A percentile compares a stretch with the other conserved stretches of the same genome.
phyloP scores from a whole-genome alignment of 306 rosid genomes.

The Lathyrus tuberosus region DNA sequence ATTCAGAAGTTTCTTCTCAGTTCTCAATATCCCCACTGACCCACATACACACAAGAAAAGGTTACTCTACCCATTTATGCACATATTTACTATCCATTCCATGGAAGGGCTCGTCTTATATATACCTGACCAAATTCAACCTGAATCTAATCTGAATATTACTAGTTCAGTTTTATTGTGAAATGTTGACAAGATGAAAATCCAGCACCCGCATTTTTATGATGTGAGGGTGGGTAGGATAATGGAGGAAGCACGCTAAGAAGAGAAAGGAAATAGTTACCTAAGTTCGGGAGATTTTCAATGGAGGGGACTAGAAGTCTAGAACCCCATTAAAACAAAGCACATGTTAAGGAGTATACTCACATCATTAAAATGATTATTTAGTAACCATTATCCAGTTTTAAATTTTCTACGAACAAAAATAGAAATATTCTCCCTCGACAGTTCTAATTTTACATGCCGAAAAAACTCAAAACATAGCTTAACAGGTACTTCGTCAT shows the following conservation, averaged over 20 bases:
- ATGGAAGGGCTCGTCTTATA: conserved; percentile 9
- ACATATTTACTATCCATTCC: background rate
- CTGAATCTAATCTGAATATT: conserved; percentile 22
- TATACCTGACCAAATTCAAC: background rate
- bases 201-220: background rate
- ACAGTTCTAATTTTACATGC: background rate
- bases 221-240: background rate
- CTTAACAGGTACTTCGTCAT: conserved; percentile 8
- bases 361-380: background rate
- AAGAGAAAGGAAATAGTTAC: conserved; percentile 8
- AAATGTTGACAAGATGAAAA: conserved; percentile 12
- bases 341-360: background rate
- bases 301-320: background rate
- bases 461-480: conserved; percentile 15
- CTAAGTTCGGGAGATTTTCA: conserved; percentile 11
- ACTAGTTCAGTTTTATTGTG: background rate
- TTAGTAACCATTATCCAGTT: background rate
- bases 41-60: conserved; percentile 14
- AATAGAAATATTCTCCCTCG: background rate
- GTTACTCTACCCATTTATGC: background rate
- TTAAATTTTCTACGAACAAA: background rate
- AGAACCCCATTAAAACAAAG: background rate
- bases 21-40: conserved; percentile 10
- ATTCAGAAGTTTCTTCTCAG: conserved; percentile 18
- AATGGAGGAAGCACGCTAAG: background rate